Base-by-base conservation (phyloP, 2,329 filamentous ascomycete species). In the Claviceps capensis region DNA sequence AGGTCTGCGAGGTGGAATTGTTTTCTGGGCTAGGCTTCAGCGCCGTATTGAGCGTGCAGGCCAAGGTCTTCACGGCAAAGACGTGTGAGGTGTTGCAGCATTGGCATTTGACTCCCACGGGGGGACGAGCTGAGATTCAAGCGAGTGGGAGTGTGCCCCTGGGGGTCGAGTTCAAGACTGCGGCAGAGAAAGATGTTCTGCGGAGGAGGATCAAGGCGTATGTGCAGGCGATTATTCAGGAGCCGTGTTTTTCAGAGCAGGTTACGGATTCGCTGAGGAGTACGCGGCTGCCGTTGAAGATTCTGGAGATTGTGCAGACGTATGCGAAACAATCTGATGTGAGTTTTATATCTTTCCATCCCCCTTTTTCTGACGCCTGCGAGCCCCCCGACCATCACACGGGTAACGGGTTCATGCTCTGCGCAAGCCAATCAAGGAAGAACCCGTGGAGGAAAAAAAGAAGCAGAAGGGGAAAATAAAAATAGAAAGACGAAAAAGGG, bases 1-100 rank as follows among this genome's bases (percentile, higher is more conserved):
- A 67, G 54, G 58, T 64, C 1, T 75, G 69, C 53, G 63, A 67
- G 0, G 68, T 80, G 14, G 69, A 74, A 61, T 65, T 81, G 11
- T 74, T 72, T 42, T 74, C 72, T 0, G 76, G 76, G 1, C 53
- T 62, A 0, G 57, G 62, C 1, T 77, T 80, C 56, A 59, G 61
- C 11, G 65, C 70, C 0, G 69, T 68, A 4, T 61, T 81, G 49
- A 67, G 68, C n/a, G 57, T 80, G 34, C 64, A 66, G 13, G 76
- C 74, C 49, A 73, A 71, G 53, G 75, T 78, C 61, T 80, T 79
- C 61, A 72, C 71, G 2, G 67, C 76, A 14, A 72, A 69, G 57
- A 68, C 70, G 5, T 56, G 61, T 23, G 74, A 77, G 7, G 71
- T 75, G 19, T 58, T 76, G 52, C 68, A 72, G 55, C 77, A 80